Base-by-base conservation (phyloP, 176 grass and related monocot species). In the Elaeis guineensis region DNA sequence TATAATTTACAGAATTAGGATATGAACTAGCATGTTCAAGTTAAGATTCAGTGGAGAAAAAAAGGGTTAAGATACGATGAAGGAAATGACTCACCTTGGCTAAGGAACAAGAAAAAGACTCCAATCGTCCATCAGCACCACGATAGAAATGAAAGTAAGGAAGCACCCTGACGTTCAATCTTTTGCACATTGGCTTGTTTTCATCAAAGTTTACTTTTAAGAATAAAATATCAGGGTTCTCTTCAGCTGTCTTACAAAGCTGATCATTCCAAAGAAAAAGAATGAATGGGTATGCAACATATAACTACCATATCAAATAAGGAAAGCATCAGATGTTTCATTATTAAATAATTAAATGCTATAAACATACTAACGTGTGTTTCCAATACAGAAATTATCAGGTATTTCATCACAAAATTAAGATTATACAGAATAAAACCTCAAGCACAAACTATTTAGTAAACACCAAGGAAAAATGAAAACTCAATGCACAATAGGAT, bases 171-270 rank as follows among this genome's bases (percentile, higher is more conserved):
- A 98, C 93, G 73, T 98, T 98, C 63, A 98, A 62, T 62, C 93
- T 80, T 84, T 91, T 98, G 64, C 93, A 98, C 93, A 98, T 98
- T 22, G 87, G 93, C 77, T 98, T 98, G 72, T 98, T 98, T 89
- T 98, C 87, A 55, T 98, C 93, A 64, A 98, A 98, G 66, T 98
- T 98, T 53, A 98, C 81, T 70, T 98, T 98, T 25, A 98, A 18
- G 63, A 98, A 74, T 78, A 89, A 72, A 15, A 89, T 76, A 54
- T 89, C 76, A 55, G 84, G 81, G 58, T 92, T 73, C 44, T 92
- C 93, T 73, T 75, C 30, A 57, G 84, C 81, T 66, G 79, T 79
- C 64, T 70, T 82, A 72, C 93, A 98, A 17, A 98, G 76, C 93
- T 98, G 81, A 72, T 54, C 14, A 58, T 58, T 51, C 17, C 55